Base-by-base conservation (phyloP, 164 flowering plant genomes). In the Paratinospora sagittata region DNA sequence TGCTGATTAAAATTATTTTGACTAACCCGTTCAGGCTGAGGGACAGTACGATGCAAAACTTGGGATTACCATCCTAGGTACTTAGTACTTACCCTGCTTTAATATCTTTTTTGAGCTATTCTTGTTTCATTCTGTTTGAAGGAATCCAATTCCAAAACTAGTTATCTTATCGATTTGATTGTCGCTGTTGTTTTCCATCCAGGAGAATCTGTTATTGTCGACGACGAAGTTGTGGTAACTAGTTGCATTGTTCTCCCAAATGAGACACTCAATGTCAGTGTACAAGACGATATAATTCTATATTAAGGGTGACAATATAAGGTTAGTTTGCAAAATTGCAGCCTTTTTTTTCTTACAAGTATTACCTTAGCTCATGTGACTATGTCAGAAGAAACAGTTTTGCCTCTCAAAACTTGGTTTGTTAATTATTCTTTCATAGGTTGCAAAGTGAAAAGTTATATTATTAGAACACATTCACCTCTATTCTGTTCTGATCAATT, bases 201-300 rank as follows among this genome's bases (percentile, higher is more conserved):
- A 94, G 98, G 98, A 34, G 98, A 92, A 77, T 85, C 95, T 45
- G 99, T 95, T 43, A 75, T 52, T 8, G 98, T 95, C 23, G 98
- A 95, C 78, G 99, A 95, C 80, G 99, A 95, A 84, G 98, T 91
- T 5, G 98, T 92, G 69, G 94, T 95, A 65, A 76, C 80, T 60
- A 92, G 90, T 80, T 81, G 97, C 88, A 86, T 95, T 78, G 91
- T 95, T 61, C 95, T 94, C 33, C 98, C 98, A 43, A 85, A 92
- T 83, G 90, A 94, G 86, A 90, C 90, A 1, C 90, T 94, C 23
- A 92, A 90, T 71, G 77, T 87, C 21, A 88, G 98, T 67, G 97
- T 94, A 74, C 98, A 90, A 67, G 92, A 90, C 27, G 98, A 94
- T 72, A 94, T 94, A 21, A 89, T 94, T 76, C 84, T 94, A 47